phyloP scores from a whole-genome alignment of 2,329 filamentous ascomycete genomes.

The Trichophyton equinum region DNA sequence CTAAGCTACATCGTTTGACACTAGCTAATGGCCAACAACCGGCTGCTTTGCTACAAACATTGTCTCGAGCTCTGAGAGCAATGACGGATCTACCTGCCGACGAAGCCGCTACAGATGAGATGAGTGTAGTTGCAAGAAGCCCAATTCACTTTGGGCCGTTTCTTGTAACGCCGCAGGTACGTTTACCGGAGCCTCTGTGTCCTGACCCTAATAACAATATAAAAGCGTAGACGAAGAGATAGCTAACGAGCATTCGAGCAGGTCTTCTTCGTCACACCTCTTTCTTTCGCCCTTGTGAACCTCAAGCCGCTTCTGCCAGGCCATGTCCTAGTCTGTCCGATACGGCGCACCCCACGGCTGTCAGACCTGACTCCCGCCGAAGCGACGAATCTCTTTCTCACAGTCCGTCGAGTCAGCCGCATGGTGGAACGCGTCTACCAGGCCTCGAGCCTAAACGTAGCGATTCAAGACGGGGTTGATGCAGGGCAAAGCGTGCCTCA shows the following conservation, averaged over 20 bases:
- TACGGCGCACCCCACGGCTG: constrained; percentile 55
- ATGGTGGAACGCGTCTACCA: constrained; percentile 54
- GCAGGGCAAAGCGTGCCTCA: constrained; percentile 91
- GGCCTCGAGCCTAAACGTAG: constrained; percentile 75
- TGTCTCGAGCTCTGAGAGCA: not conserved
- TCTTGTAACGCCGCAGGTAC: constrained; percentile 61
- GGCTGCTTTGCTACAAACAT: no score
- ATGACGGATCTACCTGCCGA: not conserved
- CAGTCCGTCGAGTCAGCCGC: constrained; percentile 67
- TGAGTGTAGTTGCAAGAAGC: constrained; percentile 15
- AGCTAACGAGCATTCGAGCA: constrained; percentile 26
- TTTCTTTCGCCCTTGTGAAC: constrained; percentile 84
- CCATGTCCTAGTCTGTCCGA: constrained; percentile 81
- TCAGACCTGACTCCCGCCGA: constrained; percentile 60
- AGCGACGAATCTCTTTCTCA: constrained; percentile 73
- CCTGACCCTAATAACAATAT: no score
- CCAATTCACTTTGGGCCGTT: constrained; percentile 61
- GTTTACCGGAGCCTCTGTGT: constrained; percentile 9
- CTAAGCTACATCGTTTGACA: no score
- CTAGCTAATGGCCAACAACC: no score
- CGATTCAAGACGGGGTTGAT: constrained; percentile 82
- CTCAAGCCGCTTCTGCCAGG: constrained; percentile 87
- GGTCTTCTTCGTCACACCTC: constrained; percentile 74
- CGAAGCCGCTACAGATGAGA: not conserved
- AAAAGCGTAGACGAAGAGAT: not conserved